Evolutionary conservation across 495 filamentous ascomycete species (phyloP).

Genomic region (Lepidopterella palustris): DNA sequence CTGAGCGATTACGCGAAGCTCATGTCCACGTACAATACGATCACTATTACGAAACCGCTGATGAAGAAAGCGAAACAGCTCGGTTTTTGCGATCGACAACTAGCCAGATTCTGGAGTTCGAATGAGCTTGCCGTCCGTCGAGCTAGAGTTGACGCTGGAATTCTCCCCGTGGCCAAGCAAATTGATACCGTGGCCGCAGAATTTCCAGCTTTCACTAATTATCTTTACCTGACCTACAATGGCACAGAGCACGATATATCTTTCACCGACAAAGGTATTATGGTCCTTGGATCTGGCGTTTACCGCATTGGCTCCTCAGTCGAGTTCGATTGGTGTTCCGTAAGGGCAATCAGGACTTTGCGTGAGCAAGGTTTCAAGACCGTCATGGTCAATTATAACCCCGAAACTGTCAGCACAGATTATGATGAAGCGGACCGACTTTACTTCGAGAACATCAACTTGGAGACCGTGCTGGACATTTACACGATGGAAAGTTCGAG

Average conservation of each 20-base stretch:
- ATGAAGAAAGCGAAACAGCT: conserved; percentile 82
- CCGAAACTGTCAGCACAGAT: conserved; percentile 91
- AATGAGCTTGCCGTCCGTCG: conserved; percentile 84
- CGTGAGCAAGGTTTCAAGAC: conserved; percentile 86
- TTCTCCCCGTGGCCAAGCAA: conserved; percentile 88
- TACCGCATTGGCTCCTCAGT: conserved; percentile 97
- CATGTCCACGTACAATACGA: conserved; percentile 65
- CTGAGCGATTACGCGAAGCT: conserved; percentile 79
- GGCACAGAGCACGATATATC: conserved; percentile 75
- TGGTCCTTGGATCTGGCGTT: conserved; percentile 95
- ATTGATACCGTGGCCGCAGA: conserved; percentile 98
- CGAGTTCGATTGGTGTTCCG: conserved; percentile 99
- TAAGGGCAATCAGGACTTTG: conserved; percentile 87
- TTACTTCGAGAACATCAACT: conserved; percentile 96
- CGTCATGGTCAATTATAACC: conserved; percentile 93
- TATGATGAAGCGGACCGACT: conserved; percentile 93
- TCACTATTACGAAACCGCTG: conserved; percentile 55
- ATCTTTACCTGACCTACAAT: conserved; percentile 95
- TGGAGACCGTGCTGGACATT: conserved; percentile 92
- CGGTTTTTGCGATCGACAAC: conserved; percentile 87
- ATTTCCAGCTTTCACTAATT: conserved; percentile 93
- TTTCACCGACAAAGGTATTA: conserved; percentile 84
- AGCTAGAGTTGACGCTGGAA: conserved; percentile 73
- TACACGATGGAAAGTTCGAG: conserved; percentile 82
- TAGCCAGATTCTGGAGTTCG: conserved; percentile 88